A percentile compares a stretch with the other conserved stretches of the same genome.
phyloP scores from a whole-genome alignment of 208 protist species.

The Acanthamoeba culbertsoni region DNA sequence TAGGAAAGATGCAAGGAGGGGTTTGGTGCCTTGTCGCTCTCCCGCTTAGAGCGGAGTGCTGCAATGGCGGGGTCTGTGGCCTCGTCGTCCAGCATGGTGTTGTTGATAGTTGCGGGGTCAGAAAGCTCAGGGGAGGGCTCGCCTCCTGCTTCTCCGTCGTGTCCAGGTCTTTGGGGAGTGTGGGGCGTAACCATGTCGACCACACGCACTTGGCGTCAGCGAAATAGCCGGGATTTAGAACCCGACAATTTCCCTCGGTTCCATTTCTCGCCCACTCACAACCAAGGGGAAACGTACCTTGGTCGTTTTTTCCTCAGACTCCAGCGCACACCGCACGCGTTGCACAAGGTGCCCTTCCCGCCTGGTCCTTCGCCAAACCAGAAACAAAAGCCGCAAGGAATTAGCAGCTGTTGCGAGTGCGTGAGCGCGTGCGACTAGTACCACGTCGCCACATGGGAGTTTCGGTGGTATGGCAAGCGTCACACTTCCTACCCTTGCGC shows the following conservation, averaged over 20 bases:
- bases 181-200: not conserved
- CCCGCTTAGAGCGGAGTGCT: not conserved
- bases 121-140: not conserved
- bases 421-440: too few relatives aligned
- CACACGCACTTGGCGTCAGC: too few relatives aligned
- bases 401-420: not conserved
- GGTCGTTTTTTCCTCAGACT: not conserved
- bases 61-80: not conserved
- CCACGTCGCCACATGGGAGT: not conserved
- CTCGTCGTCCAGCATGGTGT: not conserved
- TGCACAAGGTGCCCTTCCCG: slow-evolving; percentile 6
- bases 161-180: not conserved
- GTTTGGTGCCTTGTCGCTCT: not conserved
- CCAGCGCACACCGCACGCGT: slow-evolving; percentile 1
- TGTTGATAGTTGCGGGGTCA: not conserved
- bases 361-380: not conserved
- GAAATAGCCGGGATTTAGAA: not conserved
- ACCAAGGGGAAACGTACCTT: not conserved
- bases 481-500: not conserved
- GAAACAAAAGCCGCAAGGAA: not conserved
- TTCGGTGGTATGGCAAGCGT: not conserved
- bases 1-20: too few relatives aligned
- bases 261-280: not conserved
- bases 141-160: not conserved
- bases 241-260: not conserved